Percentiles rank a stretch among this genome's conserved stretches.
phyloP scores from a whole-genome alignment of 2,329 filamentous ascomycete genomes.

The Cladosporium austrohemisphaericum region DNA sequence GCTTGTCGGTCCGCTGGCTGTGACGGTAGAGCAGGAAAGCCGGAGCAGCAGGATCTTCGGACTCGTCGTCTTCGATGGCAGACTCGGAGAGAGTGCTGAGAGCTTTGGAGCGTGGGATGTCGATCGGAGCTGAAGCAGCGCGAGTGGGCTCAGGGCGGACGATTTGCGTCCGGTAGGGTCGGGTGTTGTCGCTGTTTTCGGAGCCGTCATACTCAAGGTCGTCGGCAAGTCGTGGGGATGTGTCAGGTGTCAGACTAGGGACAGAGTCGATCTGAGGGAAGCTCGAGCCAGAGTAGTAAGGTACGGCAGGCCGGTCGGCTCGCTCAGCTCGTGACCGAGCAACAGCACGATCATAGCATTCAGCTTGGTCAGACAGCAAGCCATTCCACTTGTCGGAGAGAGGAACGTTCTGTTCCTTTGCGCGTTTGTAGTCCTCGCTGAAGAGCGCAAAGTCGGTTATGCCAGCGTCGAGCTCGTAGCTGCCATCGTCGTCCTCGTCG shows the following conservation, averaged over 20 bases:
- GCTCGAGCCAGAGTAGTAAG: not conserved
- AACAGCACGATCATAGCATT: slow-evolving; percentile 25
- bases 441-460: slow-evolving; percentile 35
- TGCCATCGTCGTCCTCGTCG: slow-evolving; percentile 24
- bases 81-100: slow-evolving; percentile 10
- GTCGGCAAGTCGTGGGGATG: slow-evolving; percentile 29
- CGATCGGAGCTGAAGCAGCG: slow-evolving; percentile 1
- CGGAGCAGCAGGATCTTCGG: slow-evolving; percentile 23
- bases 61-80: slow-evolving; percentile 19
- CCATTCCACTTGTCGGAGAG: slow-evolving; percentile 26
- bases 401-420: slow-evolving; percentile 23
- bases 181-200: not conserved
- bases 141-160: not conserved
- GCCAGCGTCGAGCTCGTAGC: slow-evolving; percentile 29
- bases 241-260: slow-evolving; percentile 32
- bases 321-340: slow-evolving; percentile 6
- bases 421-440: slow-evolving; percentile 26
- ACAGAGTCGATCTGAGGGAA: slow-evolving; percentile 17
- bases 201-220: slow-evolving; percentile 26
- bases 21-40: slow-evolving; percentile 24
- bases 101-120: not conserved
- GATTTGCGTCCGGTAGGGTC: slow-evolving; percentile 3
- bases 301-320: not conserved
- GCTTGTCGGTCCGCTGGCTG: slow-evolving; percentile 9
- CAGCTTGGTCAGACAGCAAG: slow-evolving; percentile 25